These are phyloP conservation scores for Coniochaeta hoffmannii DNA, from an alignment of 2,329 filamentous ascomycete genomes.

Conservation along the genomic window DNA sequence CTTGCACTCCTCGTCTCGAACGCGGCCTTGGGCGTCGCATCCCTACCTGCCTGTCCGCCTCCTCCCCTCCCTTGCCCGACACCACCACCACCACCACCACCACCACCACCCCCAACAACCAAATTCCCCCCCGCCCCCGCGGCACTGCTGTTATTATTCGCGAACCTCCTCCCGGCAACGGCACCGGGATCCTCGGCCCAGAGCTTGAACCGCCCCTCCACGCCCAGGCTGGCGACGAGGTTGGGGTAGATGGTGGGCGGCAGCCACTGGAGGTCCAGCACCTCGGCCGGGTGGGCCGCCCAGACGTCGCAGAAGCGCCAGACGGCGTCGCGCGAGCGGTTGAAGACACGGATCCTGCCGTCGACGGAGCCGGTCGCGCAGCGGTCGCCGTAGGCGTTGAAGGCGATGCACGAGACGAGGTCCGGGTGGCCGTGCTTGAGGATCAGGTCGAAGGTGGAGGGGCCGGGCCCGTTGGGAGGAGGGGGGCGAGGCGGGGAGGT, in stretches of 20 bases:
- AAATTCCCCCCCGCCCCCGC: background rate
- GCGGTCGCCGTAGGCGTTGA: slow-evolving; percentile 87
- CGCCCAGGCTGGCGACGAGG: slow-evolving; percentile 78
- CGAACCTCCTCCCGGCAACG: slow-evolving; percentile 74
- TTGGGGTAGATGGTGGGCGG: slow-evolving; percentile 81
- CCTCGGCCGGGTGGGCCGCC: slow-evolving; percentile 84
- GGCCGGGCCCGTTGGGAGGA: slow-evolving; percentile 29
- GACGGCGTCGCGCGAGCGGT: slow-evolving; percentile 66
- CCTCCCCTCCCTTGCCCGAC: background rate
- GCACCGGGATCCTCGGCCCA: slow-evolving; percentile 89
- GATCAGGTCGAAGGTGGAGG: slow-evolving; percentile 47
- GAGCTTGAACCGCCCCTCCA: slow-evolving; percentile 83
- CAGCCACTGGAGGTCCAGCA: slow-evolving; percentile 92
- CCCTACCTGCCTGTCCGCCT: slow-evolving; percentile 10
- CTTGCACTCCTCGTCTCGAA: slow-evolving; percentile 51
- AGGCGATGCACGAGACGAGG: slow-evolving; percentile 75
- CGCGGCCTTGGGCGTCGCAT: slow-evolving; percentile 32
- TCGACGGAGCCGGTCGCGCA: slow-evolving; percentile 89
- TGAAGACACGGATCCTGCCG: slow-evolving; percentile 88
- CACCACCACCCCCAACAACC: background rate
- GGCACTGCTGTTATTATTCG: slow-evolving; percentile 37
- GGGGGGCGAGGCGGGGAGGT: background rate
- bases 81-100: background rate
- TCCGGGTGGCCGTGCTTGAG: slow-evolving; percentile 71
- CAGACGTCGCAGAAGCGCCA: slow-evolving; percentile 84